Base-by-base conservation (phyloP, 2,329 filamentous ascomycete genomes). In the Microcera coccophila region DNA sequence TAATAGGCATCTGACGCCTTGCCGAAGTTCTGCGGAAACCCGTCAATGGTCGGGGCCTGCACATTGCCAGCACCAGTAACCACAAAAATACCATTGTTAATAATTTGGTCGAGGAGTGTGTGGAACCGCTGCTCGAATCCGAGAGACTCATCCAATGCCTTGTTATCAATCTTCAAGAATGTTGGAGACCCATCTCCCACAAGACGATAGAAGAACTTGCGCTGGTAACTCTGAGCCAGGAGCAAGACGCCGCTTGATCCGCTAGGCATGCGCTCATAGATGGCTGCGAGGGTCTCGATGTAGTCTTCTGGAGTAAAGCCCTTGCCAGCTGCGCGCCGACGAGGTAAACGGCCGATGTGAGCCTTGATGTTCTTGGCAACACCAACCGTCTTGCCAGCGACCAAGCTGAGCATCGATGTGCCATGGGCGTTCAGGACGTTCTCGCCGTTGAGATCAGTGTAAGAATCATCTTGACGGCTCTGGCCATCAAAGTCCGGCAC, bases 351-450 rank as follows among this genome's bases (percentile, higher is more conserved):
- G 0, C 17, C 39, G 17, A 41, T 28, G 33, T 41, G 39, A 4
- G 39, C 17, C 4, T 29, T 36, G 16, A 41, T 29, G 16, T 18
- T 20, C 32, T 41, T 41, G 5, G 32, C 39, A 8, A 36, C 39
- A 5, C 39, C 32, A 12, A 36, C 17, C 5, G 39, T 36, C 10
- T 41, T 41, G 10, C 32, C 39, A 11, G 39, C 39, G 5, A 41
- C 20, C 1, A 41, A 3, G n/a, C 32, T 36, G 8, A 29, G 22
- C 39, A 41, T 36, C 5, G 15, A 19, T 2, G 39, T 41, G 15
- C 39, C 39, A 8, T 41, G 39, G 9, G 32, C 15, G 21, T 32
- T 40, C 9, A 8, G n/a, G 5, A 5, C 10, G 7, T 4, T 16
- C 16, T 12, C 21, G 9, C 5, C 8, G 11, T 4, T 17, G 17